Evolutionary conservation across 1,139 yeast genomes (phyloP).

Genomic region (Yamadazyma songkhlaensis): DNA sequence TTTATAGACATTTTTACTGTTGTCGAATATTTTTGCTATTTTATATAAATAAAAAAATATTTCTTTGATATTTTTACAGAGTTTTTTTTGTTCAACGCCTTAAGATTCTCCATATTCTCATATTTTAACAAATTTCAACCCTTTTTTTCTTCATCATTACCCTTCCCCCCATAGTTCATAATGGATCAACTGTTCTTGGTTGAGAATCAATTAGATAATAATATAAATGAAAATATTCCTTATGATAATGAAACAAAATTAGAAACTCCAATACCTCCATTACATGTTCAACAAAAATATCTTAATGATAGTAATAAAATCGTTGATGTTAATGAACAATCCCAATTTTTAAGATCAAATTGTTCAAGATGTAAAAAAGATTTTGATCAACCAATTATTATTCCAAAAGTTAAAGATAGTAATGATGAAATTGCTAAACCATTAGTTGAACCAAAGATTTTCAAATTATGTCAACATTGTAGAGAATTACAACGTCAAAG

Average conservation of each 20-base stretch:
- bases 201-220: slow-evolving; percentile 26
- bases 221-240: slow-evolving; percentile 6
- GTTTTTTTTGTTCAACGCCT: too few relatives aligned
- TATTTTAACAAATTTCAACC: slow-evolving; percentile 1
- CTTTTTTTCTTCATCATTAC: not conserved
- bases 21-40: not conserved
- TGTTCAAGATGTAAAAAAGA: slow-evolving; percentile 63
- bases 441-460: slow-evolving; percentile 45
- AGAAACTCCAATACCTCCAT: slow-evolving; percentile 45
- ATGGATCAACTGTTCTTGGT: slow-evolving; percentile 39
- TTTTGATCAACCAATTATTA: slow-evolving; percentile 45
- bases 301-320: slow-evolving; percentile 19
- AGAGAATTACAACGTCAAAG: slow-evolving; percentile 61
- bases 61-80: not conserved
- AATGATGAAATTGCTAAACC: slow-evolving; percentile 21
- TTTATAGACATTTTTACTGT: not conserved
- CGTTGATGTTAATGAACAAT: slow-evolving; percentile 13
- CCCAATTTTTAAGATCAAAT: slow-evolving; percentile 14
- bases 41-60: not conserved
- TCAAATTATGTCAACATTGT: slow-evolving; percentile 61
- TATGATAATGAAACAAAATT: slow-evolving; percentile 10
- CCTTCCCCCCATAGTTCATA: slow-evolving; percentile 1
- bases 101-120: too few relatives aligned
- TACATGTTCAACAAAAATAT: slow-evolving; percentile 41
- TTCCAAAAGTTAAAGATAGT: slow-evolving; percentile 25